Conservation (phyloP, 176 grass and related monocot genomes). For the Avena insularis region DNA sequence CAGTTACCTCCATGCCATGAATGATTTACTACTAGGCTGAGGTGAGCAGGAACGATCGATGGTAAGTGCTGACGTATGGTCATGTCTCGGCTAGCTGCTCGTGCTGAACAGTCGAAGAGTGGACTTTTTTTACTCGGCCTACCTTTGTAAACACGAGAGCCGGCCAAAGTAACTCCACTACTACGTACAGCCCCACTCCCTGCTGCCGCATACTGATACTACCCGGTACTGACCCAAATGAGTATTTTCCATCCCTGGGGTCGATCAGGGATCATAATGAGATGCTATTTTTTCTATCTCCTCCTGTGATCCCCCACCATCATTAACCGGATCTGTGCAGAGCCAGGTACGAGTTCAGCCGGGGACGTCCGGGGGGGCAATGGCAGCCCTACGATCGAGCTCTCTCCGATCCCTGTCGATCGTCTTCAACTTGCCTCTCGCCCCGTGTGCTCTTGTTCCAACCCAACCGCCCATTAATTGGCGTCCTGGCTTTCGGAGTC, state of each 20-base stretch:
- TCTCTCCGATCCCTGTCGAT: background rate
- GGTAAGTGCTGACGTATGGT: too few relatives aligned
- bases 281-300: background rate
- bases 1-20: too few relatives aligned
- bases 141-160: background rate
- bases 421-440: background rate
- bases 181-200: background rate
- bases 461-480: constrained; percentile 32
- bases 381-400: background rate
- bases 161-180: constrained; percentile 24
- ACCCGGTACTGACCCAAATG: background rate
- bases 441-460: background rate
- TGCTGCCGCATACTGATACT: background rate
- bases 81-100: background rate
- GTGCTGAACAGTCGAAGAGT: background rate
- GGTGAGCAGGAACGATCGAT: too few relatives aligned
- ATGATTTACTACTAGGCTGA: too few relatives aligned
- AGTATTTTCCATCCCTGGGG: constrained; percentile 27
- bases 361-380: background rate
- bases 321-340: constrained; percentile 34
- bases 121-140: background rate
- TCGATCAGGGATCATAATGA: constrained; percentile 43
- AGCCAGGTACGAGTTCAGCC: background rate
- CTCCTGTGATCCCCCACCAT: constrained; percentile 18
- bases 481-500: background rate